These are phyloP conservation scores for Colletotrichum echinochloae DNA, from an alignment of 2,329 filamentous ascomycete species.

Conservation along the genomic window DNA sequence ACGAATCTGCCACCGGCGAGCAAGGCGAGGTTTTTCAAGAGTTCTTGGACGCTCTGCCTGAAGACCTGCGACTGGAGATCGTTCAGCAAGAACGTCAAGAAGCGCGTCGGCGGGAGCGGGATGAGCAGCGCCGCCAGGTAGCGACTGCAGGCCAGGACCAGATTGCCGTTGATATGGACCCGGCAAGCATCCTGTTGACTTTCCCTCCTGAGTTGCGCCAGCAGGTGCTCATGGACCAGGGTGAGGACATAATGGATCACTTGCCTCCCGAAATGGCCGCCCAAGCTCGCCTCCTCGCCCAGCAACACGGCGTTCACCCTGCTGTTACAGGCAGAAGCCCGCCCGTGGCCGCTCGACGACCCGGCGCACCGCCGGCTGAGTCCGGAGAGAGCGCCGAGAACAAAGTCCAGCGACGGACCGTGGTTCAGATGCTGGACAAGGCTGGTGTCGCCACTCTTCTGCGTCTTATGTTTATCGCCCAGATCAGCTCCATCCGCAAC, in stretches of 20 bases:
- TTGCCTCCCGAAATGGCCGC: slow-evolving; percentile 88
- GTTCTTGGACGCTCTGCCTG: slow-evolving; percentile 91
- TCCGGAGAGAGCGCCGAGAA: slow-evolving; percentile 61
- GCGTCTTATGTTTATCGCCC: slow-evolving; percentile 97
- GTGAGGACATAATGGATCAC: slow-evolving; percentile 85
- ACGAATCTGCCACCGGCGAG: slow-evolving; percentile 76
- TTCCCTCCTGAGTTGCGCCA: slow-evolving; percentile 87
- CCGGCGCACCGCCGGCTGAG: slow-evolving; percentile 37
- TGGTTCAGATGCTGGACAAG: slow-evolving; percentile 97
- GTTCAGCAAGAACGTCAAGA: slow-evolving; percentile 91
- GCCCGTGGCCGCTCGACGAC: slow-evolving; percentile 44
- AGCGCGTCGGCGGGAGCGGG: slow-evolving; percentile 86
- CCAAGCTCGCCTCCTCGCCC: slow-evolving; percentile 72
- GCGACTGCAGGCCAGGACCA: slow-evolving; percentile 65
- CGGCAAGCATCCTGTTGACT: slow-evolving; percentile 91
- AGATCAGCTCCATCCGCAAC: slow-evolving; percentile 86
- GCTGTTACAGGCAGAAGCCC: slow-evolving; percentile 49
- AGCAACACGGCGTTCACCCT: slow-evolving; percentile 48
- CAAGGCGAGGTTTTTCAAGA: slow-evolving; percentile 89
- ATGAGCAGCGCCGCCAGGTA: slow-evolving; percentile 79
- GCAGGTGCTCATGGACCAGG: slow-evolving; percentile 90
- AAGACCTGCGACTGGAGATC: slow-evolving; percentile 90
- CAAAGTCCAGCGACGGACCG: slow-evolving; percentile 81
- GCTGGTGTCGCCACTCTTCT: slow-evolving; percentile 94
- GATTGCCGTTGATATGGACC: slow-evolving; percentile 81